Evolutionary conservation across 2,329 filamentous ascomycete species (phyloP), one percentile per base, ranked within the genome.

Genomic region (Didymella lethalis): DNA sequence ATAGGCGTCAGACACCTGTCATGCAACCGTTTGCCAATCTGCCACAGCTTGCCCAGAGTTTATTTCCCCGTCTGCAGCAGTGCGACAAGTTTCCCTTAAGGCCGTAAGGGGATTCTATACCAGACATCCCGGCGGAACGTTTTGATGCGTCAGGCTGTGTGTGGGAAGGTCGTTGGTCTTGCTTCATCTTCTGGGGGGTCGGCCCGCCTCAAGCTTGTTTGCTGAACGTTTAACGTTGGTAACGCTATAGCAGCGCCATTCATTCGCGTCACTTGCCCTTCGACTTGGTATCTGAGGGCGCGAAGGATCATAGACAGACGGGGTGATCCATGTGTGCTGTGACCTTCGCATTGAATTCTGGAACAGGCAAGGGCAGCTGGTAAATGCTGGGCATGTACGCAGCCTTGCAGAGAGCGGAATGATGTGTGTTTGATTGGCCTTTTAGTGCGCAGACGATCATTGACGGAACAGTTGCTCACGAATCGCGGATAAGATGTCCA

Each of bases 111-210:
- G 44, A 18, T 40, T 25, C 20, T 34, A 28, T 32, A n/a, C 36
- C 36, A 48, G 34, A 51, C 34, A 43, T 28, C 49, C 41, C 51
- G 28, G 20, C 23, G 41, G 41, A 50, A 53, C 51, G 57, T 56
- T 58, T 58, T 54, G 54, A 61, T 38, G 38, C n/a, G 31, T 45
- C 23, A 46, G 49, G 49, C 29, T 40, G 26, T 46, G 45, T 43
- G 11, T 49, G 40, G 28, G 32, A 31, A 20, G 23, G 34, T 31
- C 36, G 38, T 43, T 41, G 26, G 44, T 45, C 45, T 57, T 38
- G 49, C 57, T 45, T 58, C 55, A 46, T 51, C 34, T 44, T 54
- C 61, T 54, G 40, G 40, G 40, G 55, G 60, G 43, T 61, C 58
- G 60, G 54, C 58, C 63, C 63, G 63, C 53, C n/a, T 50, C 20